Evolutionary conservation across 495 filamentous ascomycete genomes (phyloP).

Genomic region (Talaromyces adpressus): DNA sequence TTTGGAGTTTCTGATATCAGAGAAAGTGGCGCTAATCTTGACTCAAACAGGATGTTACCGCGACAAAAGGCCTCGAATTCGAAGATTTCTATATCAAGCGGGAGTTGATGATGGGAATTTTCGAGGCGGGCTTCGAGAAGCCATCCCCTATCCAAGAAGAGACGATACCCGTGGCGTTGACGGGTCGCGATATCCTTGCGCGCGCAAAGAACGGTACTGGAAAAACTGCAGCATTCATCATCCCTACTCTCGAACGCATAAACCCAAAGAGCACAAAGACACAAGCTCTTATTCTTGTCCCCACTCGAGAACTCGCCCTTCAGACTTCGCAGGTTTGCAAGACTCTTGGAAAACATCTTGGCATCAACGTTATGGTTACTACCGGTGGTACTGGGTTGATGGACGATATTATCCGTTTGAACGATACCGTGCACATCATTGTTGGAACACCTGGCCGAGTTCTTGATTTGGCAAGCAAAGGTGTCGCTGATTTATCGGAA

Average conservation of each 20-base stretch:
- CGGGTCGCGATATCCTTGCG: constrained; percentile 89
- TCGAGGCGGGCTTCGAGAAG: constrained; percentile 97
- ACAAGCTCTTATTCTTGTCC: constrained; percentile 92
- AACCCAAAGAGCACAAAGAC: constrained; percentile 93
- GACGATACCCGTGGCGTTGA: constrained; percentile 91
- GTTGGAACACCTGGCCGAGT: constrained; percentile 96
- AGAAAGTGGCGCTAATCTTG: constrained; percentile 9
- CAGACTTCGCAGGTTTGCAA: constrained; percentile 99
- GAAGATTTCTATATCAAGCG: constrained; percentile 94
- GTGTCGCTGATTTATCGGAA: constrained; percentile 90
- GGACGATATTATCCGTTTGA: constrained; percentile 93
- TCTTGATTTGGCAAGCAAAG: constrained; percentile 88
- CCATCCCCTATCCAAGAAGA: constrained; percentile 99
- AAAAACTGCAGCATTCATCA: constrained; percentile 96
- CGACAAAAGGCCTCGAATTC: constrained; percentile 94
- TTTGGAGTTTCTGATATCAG: neutral
- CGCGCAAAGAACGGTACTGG: constrained; percentile 98
- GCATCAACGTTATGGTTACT: constrained; percentile 97
- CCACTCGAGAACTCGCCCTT: constrained; percentile 94
- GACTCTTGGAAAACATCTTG: constrained; percentile 91
- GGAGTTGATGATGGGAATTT: constrained; percentile 96
- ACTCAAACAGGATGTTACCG: constrained; percentile 77
- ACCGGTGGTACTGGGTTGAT: constrained; percentile 91
- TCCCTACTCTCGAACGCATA: constrained; percentile 90
- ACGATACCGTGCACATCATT: constrained; percentile 92